Conservation (phyloP, 2,329 filamentous ascomycete genomes). For the Curvularia eragrostidis region DNA sequence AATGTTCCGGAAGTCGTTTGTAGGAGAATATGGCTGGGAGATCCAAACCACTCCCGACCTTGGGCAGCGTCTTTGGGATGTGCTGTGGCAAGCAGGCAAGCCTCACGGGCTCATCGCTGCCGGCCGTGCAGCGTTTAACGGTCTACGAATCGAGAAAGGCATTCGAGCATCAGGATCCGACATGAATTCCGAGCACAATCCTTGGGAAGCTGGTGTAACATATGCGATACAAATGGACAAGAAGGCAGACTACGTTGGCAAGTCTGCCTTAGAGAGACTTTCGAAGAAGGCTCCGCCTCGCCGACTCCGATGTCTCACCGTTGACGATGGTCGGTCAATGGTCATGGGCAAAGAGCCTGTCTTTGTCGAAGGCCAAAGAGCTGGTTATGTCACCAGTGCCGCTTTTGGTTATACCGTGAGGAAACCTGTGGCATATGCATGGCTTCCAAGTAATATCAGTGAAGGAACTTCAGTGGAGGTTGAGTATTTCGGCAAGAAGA, state of each 20-base stretch:
- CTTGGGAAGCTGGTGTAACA: slow-evolving; percentile 64
- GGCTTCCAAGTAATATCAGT: slow-evolving; percentile 57
- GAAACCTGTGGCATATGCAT: slow-evolving; percentile 66
- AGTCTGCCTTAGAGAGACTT: slow-evolving; percentile 55
- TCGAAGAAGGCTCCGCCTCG: slow-evolving; percentile 47
- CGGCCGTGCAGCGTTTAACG: slow-evolving; percentile 64
- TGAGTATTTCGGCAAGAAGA: slow-evolving; percentile 65
- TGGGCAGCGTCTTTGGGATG: slow-evolving; percentile 66
- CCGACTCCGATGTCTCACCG: slow-evolving; percentile 58
- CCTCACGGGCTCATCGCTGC: slow-evolving; percentile 64
- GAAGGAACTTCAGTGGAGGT: slow-evolving; percentile 63
- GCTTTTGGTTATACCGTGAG: slow-evolving; percentile 66
- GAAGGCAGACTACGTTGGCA: slow-evolving; percentile 59
- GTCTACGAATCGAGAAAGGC: slow-evolving; percentile 66
- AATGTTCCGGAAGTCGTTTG: slow-evolving; percentile 63
- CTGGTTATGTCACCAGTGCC: slow-evolving; percentile 67
- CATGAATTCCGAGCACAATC: slow-evolving; percentile 67
- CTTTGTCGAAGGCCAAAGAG: slow-evolving; percentile 55
- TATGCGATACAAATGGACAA: slow-evolving; percentile 59
- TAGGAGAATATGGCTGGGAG: slow-evolving; percentile 69
- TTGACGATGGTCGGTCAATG: slow-evolving; percentile 64
- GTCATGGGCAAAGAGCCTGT: slow-evolving; percentile 69
- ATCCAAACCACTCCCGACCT: slow-evolving; percentile 66
- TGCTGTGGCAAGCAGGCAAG: slow-evolving; percentile 62
- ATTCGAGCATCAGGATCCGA: slow-evolving; percentile 65